Percentiles rank a stretch among this genome's conserved stretches.
These are phyloP conservation scores for Pleurotus djamor DNA, from an alignment of 768 basidiomycete genomes.

Conservation along the genomic window DNA sequence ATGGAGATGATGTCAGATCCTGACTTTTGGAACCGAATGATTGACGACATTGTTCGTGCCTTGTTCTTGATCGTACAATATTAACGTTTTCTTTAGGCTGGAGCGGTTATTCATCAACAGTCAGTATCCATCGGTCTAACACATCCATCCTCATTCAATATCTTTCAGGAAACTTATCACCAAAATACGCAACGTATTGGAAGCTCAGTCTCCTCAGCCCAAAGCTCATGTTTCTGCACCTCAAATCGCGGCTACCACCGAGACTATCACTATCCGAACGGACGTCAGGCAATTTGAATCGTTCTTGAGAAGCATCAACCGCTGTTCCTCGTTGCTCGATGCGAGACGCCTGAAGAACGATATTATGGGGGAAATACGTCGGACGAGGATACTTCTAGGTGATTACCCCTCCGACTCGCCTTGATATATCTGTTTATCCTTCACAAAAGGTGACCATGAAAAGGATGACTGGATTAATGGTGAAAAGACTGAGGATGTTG, in stretches of 20 bases:
- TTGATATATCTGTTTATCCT: neutral
- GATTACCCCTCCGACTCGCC: slow-evolving; percentile 12
- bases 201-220: slow-evolving; percentile 70
- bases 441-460: slow-evolving; percentile 67
- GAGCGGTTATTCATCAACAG: slow-evolving; percentile 53
- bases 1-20: slow-evolving; percentile 94
- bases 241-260: slow-evolving; percentile 39
- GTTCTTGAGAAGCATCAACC: slow-evolving; percentile 83
- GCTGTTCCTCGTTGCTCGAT: slow-evolving; percentile 81
- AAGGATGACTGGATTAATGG: slow-evolving; percentile 90
- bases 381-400: slow-evolving; percentile 76
- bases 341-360: slow-evolving; percentile 91
- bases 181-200: slow-evolving; percentile 81
- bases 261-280: slow-evolving; percentile 81
- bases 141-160: no score
- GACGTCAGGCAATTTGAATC: slow-evolving; percentile 85
- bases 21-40: slow-evolving; percentile 94
- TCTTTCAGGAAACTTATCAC: slow-evolving; percentile 72
- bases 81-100: slow-evolving; percentile 30
- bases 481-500: slow-evolving; percentile 79
- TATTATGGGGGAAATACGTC: slow-evolving; percentile 85
- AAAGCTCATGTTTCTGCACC: slow-evolving; percentile 38
- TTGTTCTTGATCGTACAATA: neutral
- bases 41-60: slow-evolving; percentile 83
- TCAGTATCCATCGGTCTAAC: slow-evolving; percentile 18